Percentiles rank a stretch among this genome's conserved stretches.
Evolutionary conservation across 345 rosid species (phyloP).

Genomic region (Xanthoceras sorbifolium): DNA sequence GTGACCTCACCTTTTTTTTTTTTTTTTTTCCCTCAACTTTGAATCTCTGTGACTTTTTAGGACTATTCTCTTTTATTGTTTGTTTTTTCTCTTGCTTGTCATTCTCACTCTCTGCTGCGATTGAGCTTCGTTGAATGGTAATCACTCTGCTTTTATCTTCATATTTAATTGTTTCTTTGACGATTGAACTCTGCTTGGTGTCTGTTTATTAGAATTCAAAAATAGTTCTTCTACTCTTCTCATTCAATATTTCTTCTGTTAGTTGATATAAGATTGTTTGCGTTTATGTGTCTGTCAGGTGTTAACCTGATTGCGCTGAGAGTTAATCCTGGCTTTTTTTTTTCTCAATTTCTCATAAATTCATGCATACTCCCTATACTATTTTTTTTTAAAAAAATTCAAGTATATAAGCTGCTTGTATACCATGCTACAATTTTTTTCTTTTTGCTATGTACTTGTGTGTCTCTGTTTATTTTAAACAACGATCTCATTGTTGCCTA

Average conservation of each 20-base stretch:
- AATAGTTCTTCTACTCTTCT: background rate
- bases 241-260: background rate
- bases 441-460: background rate
- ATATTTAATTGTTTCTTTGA: background rate
- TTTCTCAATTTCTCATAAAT: no score
- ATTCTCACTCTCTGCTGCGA: background rate
- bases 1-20: slow-evolving; percentile 26
- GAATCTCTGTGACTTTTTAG: slow-evolving; percentile 5
- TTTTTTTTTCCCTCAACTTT: background rate
- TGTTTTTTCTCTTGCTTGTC: background rate
- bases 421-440: background rate
- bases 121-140: background rate
- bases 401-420: background rate
- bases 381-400: background rate
- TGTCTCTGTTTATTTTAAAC: background rate
- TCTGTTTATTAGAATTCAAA: background rate
- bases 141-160: background rate
- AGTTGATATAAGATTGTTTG: background rate
- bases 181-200: background rate
- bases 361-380: background rate
- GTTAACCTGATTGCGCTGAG: background rate
- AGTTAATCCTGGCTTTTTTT: background rate
- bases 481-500: background rate
- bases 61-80: no score
- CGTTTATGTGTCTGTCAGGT: background rate